Evolutionary conservation across 768 basidiomycete species (phyloP).

Genomic region (Hydnum rufescens): DNA sequence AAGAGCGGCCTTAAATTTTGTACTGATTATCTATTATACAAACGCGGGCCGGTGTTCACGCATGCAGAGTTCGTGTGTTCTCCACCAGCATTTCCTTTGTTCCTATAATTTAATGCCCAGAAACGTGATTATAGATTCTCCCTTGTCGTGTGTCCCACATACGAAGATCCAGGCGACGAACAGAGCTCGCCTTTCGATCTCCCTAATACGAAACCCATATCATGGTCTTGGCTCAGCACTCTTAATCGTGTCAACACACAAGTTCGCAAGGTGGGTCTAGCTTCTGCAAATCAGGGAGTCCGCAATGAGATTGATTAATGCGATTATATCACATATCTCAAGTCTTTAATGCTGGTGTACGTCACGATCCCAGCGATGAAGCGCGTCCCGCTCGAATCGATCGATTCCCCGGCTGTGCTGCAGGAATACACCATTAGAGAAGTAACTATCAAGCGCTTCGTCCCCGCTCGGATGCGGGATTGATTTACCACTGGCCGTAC

Average conservation of each 20-base stretch:
- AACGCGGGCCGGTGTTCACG: slow-evolving; percentile 80
- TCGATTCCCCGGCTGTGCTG: slow-evolving; percentile 56
- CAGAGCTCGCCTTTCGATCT: slow-evolving; percentile 40
- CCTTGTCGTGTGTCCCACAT: slow-evolving; percentile 74
- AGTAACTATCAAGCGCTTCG: slow-evolving; percentile 64
- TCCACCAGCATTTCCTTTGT: slow-evolving; percentile 1
- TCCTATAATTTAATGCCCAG: neutral
- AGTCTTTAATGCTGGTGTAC: slow-evolving; percentile 83
- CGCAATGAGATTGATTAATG: neutral
- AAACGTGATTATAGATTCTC: slow-evolving; percentile 43
- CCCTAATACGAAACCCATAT: slow-evolving; percentile 48
- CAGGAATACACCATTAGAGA: slow-evolving; percentile 65
- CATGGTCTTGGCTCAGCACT: slow-evolving; percentile 94
- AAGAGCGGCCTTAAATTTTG: slow-evolving; percentile 96
- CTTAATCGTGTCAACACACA: slow-evolving; percentile 92
- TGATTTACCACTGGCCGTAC: too few species aligned
- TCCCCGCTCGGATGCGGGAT: slow-evolving; percentile 85
- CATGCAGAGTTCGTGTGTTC: slow-evolving; percentile 68
- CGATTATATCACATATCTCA: neutral
- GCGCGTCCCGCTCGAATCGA: slow-evolving; percentile 28
- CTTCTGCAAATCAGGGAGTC: neutral
- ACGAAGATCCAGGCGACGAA: slow-evolving; percentile 63
- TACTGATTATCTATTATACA: slow-evolving; percentile 85
- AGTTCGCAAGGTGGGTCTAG: slow-evolving; percentile 68
- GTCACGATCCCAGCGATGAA: slow-evolving; percentile 76